Conservation (phyloP, 2,329 filamentous ascomycete species). For the Septoria petroselini region DNA sequence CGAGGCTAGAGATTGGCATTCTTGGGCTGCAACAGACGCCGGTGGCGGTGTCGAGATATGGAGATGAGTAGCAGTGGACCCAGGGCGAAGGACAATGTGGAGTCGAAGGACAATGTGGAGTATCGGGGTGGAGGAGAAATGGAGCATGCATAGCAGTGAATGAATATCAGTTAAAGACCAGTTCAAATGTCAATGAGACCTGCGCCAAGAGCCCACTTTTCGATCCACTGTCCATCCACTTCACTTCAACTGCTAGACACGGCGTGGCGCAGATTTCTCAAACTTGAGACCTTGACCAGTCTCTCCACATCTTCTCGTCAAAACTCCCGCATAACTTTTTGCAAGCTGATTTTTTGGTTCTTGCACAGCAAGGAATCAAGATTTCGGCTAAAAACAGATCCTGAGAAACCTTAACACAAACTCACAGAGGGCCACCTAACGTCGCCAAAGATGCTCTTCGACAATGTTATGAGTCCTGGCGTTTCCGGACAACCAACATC, state of each 20-base stretch:
- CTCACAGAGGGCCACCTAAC: neutral
- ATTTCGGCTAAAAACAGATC: neutral
- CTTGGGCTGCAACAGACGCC: too few species aligned
- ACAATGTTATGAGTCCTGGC: constrained; percentile 8
- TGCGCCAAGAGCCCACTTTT: too few species aligned
- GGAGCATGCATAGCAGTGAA: neutral
- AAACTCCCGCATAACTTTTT: neutral
- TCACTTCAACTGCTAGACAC: neutral
- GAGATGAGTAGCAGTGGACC: too few species aligned
- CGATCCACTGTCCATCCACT: neutral
- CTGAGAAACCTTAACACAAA: neutral
- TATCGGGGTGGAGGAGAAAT: too few species aligned
- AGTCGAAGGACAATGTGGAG: too few species aligned
- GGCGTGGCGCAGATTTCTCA: neutral
- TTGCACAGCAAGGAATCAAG: neutral
- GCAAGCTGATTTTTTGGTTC: neutral
- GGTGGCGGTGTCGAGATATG: too few species aligned
- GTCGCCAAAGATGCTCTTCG: constrained; percentile 8
- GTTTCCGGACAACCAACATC: constrained; percentile 22
- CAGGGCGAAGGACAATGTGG: too few species aligned
- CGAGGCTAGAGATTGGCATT: too few species aligned
- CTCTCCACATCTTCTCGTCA: neutral
- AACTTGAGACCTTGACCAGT: neutral
- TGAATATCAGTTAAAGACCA: neutral
- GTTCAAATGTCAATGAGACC: neutral